Evolutionary conservation across 106 monocot species (phyloP).

Genomic region (Xerophyta viscosa): DNA sequence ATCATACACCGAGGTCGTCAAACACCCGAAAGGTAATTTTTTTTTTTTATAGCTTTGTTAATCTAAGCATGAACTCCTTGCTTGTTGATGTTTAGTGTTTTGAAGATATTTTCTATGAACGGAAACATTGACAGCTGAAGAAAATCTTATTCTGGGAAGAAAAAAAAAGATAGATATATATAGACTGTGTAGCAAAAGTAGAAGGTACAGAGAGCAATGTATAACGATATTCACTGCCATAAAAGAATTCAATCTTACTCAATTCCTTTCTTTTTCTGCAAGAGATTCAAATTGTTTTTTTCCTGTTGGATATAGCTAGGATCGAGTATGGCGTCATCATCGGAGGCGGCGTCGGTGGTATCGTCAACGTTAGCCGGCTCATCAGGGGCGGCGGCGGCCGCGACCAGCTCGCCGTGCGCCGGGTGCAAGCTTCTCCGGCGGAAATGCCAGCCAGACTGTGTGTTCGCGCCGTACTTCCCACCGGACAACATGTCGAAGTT

Average conservation of each 20-base stretch:
- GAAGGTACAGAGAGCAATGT: neutral
- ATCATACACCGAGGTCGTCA: too few species aligned
- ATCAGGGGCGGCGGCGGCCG: neutral
- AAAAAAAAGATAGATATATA: neutral
- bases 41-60: too few species aligned
- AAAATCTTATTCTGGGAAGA: neutral
- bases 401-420: conserved; percentile 55
- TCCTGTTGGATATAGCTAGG: neutral
- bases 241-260: neutral
- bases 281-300: neutral
- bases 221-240: neutral
- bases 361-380: neutral
- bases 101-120: too few species aligned
- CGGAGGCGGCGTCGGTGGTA: neutral
- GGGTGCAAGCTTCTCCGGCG: conserved; percentile 93
- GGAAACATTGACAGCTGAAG: neutral
- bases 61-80: too few species aligned
- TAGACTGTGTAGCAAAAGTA: neutral
- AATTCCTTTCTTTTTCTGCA: neutral
- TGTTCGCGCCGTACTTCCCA: conserved; percentile 93
- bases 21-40: too few species aligned
- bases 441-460: conserved; percentile 93
- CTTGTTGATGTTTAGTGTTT: too few species aligned
- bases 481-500: conserved; percentile 91
- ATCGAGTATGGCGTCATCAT: neutral